Evolutionary conservation across 257 asterid genomes (phyloP).

Genomic region (Nemophila menziesii): DNA sequence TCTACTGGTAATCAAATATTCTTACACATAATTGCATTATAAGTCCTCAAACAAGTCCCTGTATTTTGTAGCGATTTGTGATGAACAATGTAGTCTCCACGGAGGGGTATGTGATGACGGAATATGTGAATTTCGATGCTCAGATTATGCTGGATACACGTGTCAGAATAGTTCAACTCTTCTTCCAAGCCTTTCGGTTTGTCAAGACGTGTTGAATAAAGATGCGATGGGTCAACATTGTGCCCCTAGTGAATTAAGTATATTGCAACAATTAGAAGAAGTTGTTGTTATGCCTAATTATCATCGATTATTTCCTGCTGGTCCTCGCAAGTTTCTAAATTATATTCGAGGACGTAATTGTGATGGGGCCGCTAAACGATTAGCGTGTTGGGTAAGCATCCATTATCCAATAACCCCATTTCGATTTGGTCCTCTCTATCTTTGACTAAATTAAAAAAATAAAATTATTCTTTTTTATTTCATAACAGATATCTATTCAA

Average conservation of each 20-base stretch:
- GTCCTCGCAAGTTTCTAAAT: constrained; percentile 83
- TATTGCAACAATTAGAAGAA: constrained; percentile 92
- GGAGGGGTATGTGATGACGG: constrained; percentile 99
- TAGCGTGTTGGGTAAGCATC: constrained; percentile 93
- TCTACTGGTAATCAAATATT: constrained; percentile 52
- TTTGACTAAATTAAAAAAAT: background rate
- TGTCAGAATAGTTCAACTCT: constrained; percentile 93
- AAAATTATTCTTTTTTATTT: too few species aligned
- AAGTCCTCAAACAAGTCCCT: too few species aligned
- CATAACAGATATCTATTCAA: constrained; percentile 70
- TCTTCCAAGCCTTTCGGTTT: constrained; percentile 74
- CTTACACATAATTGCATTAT: too few species aligned
- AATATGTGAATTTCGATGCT: constrained; percentile 93
- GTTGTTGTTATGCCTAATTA: constrained; percentile 99
- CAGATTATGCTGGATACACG: constrained; percentile 96
- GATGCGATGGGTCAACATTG: constrained; percentile 83
- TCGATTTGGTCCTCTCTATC: background rate
- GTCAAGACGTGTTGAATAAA: constrained; percentile 66
- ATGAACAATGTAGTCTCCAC: constrained; percentile 96
- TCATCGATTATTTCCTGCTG: constrained; percentile 86
- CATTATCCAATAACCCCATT: background rate
- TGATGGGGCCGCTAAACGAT: constrained; percentile 89
- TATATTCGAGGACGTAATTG: constrained; percentile 85
- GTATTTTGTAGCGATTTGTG: constrained; percentile 84
- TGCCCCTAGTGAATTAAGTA: constrained; percentile 82